Evolutionary conservation across 1,284 basidiomycete species (phyloP).

Genomic region (Sparassis latifolia): DNA sequence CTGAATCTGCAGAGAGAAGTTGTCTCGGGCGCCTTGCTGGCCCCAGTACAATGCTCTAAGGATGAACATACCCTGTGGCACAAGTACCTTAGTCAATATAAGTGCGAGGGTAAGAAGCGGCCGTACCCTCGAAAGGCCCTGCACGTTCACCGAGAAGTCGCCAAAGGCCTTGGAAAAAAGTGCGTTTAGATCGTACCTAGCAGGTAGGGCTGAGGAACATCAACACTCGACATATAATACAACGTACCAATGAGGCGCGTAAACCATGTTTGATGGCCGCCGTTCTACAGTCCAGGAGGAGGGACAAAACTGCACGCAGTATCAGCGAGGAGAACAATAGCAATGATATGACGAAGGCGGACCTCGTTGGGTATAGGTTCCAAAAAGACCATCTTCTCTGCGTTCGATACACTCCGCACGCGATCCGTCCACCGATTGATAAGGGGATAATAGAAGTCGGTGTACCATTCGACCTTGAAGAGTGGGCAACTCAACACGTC

Average conservation of each 20-base stretch:
- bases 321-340: background rate
- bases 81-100: background rate
- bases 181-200: constrained; percentile 84
- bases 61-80: constrained; percentile 76
- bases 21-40: constrained; percentile 69
- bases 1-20: constrained; percentile 78
- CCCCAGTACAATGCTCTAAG: constrained; percentile 84
- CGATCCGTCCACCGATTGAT: constrained; percentile 64
- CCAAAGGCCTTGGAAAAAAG: constrained; percentile 81
- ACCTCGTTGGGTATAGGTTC: constrained; percentile 93
- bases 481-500: background rate
- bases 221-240: background rate
- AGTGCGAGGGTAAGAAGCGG: background rate
- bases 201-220: background rate
- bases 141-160: constrained; percentile 84
- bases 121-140: constrained; percentile 76
- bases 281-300: constrained; percentile 61
- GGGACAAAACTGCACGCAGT: constrained; percentile 63
- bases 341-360: constrained; percentile 7
- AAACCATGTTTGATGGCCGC: constrained; percentile 73
- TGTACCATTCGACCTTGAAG: constrained; percentile 72
- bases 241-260: constrained; percentile 82
- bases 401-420: constrained; percentile 44
- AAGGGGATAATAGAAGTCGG: constrained; percentile 83
- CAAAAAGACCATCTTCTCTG: constrained; percentile 68